These are phyloP conservation scores for Claviceps paspali DNA, from an alignment of 2,329 filamentous ascomycete genomes.

Conservation along the genomic window DNA sequence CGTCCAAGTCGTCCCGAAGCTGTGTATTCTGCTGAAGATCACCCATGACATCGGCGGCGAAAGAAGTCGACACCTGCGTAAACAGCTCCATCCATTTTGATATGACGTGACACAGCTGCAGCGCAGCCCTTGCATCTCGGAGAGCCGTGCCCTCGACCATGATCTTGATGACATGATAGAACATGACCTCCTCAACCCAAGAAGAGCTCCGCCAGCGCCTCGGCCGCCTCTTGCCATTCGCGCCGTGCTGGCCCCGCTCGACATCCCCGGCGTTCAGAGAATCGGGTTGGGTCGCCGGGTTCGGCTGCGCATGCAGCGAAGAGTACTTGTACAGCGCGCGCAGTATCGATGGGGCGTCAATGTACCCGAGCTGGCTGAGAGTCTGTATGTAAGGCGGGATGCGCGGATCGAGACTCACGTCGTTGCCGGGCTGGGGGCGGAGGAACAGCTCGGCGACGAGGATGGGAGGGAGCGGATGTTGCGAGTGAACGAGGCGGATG, in stretches of 20 bases:
- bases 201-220: conserved; percentile 41
- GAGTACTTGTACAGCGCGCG: conserved; percentile 41
- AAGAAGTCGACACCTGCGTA: conserved; percentile 32
- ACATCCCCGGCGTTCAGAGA: conserved; percentile 3
- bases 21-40: conserved; percentile 28
- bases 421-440: conserved; percentile 32
- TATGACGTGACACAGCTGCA: conserved; percentile 33
- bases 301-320: conserved; percentile 26
- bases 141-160: conserved; percentile 46
- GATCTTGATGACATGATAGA: conserved; percentile 82
- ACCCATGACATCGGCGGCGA: conserved; percentile 32
- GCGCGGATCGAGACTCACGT: conserved; percentile 40
- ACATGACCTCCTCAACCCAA: conserved; percentile 70
- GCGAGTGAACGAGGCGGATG: conserved; percentile 31
- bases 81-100: conserved; percentile 46
- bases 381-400: conserved; percentile 43
- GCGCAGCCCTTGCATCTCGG: conserved; percentile 28
- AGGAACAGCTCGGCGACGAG: conserved; percentile 44
- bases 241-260: conserved; percentile 4
- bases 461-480: conserved; percentile 34
- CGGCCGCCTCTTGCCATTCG: conserved; percentile 10
- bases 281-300: not conserved
- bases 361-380: conserved; percentile 33
- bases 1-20: conserved; percentile 41
- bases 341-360: conserved; percentile 41